Base-by-base conservation (phyloP, 805 yeast genomes). In the Yarrowia yakushimensis region DNA sequence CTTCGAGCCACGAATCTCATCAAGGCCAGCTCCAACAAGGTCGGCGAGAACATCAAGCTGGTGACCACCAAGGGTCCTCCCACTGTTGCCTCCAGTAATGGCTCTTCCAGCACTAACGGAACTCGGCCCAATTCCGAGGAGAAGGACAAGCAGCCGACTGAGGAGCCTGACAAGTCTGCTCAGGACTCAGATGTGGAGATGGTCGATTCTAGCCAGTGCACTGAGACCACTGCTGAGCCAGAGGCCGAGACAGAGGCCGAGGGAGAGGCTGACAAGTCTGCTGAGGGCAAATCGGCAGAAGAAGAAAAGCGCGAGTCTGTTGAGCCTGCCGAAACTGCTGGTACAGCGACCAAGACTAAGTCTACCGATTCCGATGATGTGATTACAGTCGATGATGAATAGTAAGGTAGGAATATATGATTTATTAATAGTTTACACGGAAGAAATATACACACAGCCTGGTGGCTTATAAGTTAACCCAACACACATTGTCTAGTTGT, bases 41-140 rank as follows among this genome's bases (percentile, higher is more conserved):
- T 55, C 1, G 48, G 48, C 6, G 61, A 55, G 39, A 55, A 41
- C 37, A 55, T 55, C 61, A 55, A 55, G 37, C 31, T 52, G 4
- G 31, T 36, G 13, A 52, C 59, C 7, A 52, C 59, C 39, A 22
- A 22, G 39, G 55, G 55, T 15, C 55, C 55, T 31, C 55, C 55
- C 15, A 28, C 55, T 22, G 55, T n/a, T 5, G 13, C 52, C 3
- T 45, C 52, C 23, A 43, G 33, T 13, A 43, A 43, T 12, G 45
- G 45, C 13, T 17, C 23, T 3, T 22, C 45, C 18, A 23, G 45
- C 22, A 43, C 10, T 10, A 27, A 17, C 17, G 52, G 52, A 7
- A 45, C 52, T 12, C 55, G 55, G 2, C 20, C 55, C 13, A 48
- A n/a, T 12, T 48, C 55, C 5, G 55, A 48, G 15, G 55, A 48